Conservation (phyloP, 768 basidiomycete species). For the Mycena albidolilacea region DNA sequence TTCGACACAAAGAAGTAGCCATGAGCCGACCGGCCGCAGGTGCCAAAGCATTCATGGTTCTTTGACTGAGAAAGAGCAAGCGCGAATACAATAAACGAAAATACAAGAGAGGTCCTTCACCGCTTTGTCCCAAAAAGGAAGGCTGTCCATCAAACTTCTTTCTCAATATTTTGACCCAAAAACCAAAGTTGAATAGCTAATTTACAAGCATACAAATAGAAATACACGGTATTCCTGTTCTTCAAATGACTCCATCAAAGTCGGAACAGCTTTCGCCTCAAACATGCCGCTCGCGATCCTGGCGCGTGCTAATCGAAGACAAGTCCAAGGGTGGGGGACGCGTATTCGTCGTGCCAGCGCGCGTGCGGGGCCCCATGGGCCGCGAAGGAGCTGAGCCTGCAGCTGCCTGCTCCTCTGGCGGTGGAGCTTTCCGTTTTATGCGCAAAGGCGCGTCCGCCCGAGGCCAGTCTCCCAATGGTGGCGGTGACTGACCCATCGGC, state of each 20-base stretch:
- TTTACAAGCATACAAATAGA: slow-evolving; percentile 30
- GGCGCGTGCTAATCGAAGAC: slow-evolving; percentile 11
- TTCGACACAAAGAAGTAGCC: too few species aligned
- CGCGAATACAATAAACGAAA: neutral
- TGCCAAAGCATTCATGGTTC: too few species aligned
- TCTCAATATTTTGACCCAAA: neutral
- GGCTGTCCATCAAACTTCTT: neutral
- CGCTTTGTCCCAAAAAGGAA: slow-evolving; percentile 2
- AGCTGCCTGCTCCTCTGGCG: neutral
- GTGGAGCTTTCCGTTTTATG: slow-evolving; percentile 31
- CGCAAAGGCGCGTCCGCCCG: slow-evolving; percentile 36
- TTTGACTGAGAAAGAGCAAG: too few species aligned
- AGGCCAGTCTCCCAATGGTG: slow-evolving; percentile 38
- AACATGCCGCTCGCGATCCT: slow-evolving; percentile 21
- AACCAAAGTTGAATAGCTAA: neutral
- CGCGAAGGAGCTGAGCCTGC: slow-evolving; percentile 1
- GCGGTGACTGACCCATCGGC: slow-evolving; percentile 12
- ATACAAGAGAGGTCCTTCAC: neutral
- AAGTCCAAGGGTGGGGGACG: slow-evolving; percentile 26
- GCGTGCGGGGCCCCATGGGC: slow-evolving; percentile 34
- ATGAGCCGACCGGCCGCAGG: too few species aligned
- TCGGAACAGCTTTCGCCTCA: slow-evolving; percentile 6
- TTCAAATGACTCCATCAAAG: neutral
- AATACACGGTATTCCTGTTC: slow-evolving; percentile 34
- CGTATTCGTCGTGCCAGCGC: slow-evolving; percentile 8